Conservation (phyloP, 306 rosid genomes). For the Cucumis sativus region Cucumber_9930_V3 NC_026661.2:15962001-15962500, state of each 20-base stretch:
- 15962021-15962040: neutral
- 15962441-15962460: slow-evolving; percentile 92
- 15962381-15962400: slow-evolving; percentile 97
- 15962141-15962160: neutral
- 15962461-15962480: slow-evolving; percentile 65
- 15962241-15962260: slow-evolving; percentile 76
- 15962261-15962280: slow-evolving; percentile 87
- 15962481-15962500: slow-evolving; percentile 71
- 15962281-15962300: slow-evolving; percentile 89
- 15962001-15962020: neutral
- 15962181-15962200: neutral
- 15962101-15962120: neutral
- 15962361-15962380: slow-evolving; percentile 63
- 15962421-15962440: slow-evolving; percentile 95
- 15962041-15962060: neutral
- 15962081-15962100: neutral
- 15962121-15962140: neutral
- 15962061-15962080: neutral
- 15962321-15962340: slow-evolving; percentile 84
- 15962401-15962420: slow-evolving; percentile 93
- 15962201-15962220: slow-evolving; percentile 3
- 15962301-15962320: slow-evolving; percentile 77
- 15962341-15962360: slow-evolving; percentile 56
- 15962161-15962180: neutral
- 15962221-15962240: slow-evolving; percentile 85